phyloP scores from a whole-genome alignment of 2,329 filamentous ascomycete genomes.

The Capronia americana region DNA sequence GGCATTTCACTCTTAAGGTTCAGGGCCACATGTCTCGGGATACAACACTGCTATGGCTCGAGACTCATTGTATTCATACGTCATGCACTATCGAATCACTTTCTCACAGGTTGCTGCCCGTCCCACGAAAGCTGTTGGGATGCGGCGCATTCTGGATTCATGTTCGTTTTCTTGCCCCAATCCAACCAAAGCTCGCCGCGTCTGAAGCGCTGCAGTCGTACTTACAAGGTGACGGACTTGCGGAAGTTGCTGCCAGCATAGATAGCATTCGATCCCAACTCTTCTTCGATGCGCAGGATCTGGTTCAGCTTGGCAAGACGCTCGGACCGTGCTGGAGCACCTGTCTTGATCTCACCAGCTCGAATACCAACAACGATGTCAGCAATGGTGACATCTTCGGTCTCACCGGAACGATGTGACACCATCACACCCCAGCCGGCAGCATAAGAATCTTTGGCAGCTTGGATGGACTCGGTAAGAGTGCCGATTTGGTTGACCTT shows the following conservation, averaged over 20 bases:
- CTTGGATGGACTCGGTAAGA: slow-evolving; percentile 97
- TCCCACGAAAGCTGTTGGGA: neutral
- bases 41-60: neutral
- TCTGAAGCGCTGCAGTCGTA: neutral
- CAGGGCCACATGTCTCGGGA: neutral
- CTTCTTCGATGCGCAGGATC: slow-evolving; percentile 99
- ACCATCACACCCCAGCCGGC: slow-evolving; percentile 99
- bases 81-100: neutral
- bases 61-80: neutral
- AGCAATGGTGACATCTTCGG: slow-evolving; percentile 98
- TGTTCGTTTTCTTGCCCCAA: neutral
- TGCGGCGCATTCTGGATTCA: neutral
- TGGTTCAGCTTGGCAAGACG: slow-evolving; percentile 99
- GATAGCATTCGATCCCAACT: slow-evolving; percentile 88
- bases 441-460: slow-evolving; percentile 96
- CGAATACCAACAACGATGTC: slow-evolving; percentile 98
- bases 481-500: slow-evolving; percentile 99
- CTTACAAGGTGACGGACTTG: slow-evolving; percentile 84
- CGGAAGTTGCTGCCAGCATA: slow-evolving; percentile 95
- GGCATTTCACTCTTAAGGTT: neutral
- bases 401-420: slow-evolving; percentile 98
- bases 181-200: neutral
- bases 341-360: slow-evolving; percentile 98
- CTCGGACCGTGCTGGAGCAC: slow-evolving; percentile 94
- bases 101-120: neutral